A percentile compares a stretch with the other conserved stretches of the same genome.
phyloP scores from a whole-genome alignment of 768 basidiomycete species.

The Suillus decipiens region DNA sequence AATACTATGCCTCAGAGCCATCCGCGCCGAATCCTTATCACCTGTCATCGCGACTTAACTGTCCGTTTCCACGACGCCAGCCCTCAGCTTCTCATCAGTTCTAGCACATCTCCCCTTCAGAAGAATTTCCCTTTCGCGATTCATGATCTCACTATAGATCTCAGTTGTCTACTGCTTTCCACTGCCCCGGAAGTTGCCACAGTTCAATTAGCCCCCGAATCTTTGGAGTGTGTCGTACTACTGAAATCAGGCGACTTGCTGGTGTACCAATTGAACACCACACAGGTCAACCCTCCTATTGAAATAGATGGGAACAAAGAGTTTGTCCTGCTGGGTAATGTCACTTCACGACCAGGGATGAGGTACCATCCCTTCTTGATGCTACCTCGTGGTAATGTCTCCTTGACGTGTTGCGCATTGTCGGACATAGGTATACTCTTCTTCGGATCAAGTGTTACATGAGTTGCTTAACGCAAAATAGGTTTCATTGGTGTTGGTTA shows the following conservation, averaged over 20 bases:
- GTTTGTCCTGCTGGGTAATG: conserved; percentile 54
- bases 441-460: neutral
- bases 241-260: conserved; percentile 59
- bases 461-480: conserved; percentile 27
- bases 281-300: conserved; percentile 17
- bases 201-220: conserved; percentile 53
- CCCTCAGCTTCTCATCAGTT: conserved; percentile 57
- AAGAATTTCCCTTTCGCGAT: conserved; percentile 68
- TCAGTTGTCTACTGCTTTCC: conserved; percentile 44
- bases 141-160: conserved; percentile 59
- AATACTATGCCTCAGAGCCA: conserved; percentile 45
- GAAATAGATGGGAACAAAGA: conserved; percentile 44
- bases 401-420: conserved; percentile 56
- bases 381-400: conserved; percentile 48
- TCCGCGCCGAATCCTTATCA: conserved; percentile 64
- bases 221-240: conserved; percentile 57
- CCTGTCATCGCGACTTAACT: conserved; percentile 60
- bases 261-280: conserved; percentile 43
- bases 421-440: conserved; percentile 68
- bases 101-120: conserved; percentile 49
- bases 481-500: conserved; percentile 82
- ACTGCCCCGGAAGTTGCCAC: conserved; percentile 40
- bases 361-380: conserved; percentile 65
- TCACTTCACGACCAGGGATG: conserved; percentile 39
- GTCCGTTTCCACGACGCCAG: conserved; percentile 78